A percentile compares a stretch with the other conserved stretches of the same genome.
phyloP scores from a whole-genome alignment of 805 yeast genomes.

The Komagataella populi region DNA sequence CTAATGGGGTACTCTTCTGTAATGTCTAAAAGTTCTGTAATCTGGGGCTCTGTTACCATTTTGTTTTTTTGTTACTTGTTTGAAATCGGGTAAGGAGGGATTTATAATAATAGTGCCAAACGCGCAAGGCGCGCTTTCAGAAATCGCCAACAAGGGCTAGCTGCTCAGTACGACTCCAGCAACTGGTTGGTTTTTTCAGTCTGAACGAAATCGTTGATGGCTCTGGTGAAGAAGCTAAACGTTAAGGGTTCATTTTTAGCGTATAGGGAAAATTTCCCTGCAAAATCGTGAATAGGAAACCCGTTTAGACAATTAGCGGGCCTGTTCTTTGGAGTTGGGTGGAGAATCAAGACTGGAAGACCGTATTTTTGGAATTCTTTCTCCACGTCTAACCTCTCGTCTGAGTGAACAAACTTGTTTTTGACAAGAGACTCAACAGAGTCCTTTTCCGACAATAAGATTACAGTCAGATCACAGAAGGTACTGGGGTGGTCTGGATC shows the following conservation, averaged over 20 bases:
- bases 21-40: not conserved
- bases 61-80: not conserved
- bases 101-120: constrained; percentile 5
- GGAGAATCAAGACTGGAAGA: constrained; percentile 9
- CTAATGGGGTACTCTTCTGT: not conserved
- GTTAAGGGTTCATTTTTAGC: not conserved
- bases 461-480: constrained; percentile 6
- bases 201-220: not conserved
- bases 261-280: constrained; percentile 5
- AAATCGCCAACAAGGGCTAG: not conserved
- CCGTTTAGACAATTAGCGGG: constrained; percentile 8
- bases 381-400: constrained; percentile 5
- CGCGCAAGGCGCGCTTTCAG: not conserved
- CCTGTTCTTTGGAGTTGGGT: constrained; percentile 6
- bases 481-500: not conserved
- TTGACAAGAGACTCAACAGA: constrained; percentile 1
- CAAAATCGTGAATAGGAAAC: constrained; percentile 8
- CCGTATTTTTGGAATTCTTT: constrained; percentile 5
- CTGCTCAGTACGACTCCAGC: not conserved
- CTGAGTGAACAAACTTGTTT: not conserved
- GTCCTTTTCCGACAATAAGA: constrained; percentile 6
- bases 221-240: not conserved
- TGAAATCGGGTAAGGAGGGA: constrained; percentile 2
- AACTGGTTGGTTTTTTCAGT: not conserved
- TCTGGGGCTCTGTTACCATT: not conserved